Evolutionary conservation across 163 green algal species (phyloP).

Genomic region (Botryococcus braunii): DNA sequence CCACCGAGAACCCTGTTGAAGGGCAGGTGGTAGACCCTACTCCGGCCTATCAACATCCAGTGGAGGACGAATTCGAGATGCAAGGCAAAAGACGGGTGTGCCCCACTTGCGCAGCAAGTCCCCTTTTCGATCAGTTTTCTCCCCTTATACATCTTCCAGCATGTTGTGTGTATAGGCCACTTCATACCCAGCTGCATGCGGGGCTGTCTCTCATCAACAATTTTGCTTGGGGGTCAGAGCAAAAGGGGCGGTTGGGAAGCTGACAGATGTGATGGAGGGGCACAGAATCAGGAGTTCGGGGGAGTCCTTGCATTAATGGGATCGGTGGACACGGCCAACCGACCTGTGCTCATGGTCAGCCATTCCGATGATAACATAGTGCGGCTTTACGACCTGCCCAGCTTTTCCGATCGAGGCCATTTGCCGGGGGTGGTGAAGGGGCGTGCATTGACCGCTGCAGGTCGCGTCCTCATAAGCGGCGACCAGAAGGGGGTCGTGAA

Average conservation of each 20-base stretch:
- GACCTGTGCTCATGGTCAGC: conserved; percentile 35
- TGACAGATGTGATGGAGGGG: not conserved
- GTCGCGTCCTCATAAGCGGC: conserved; percentile 24
- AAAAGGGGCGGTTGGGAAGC: no score
- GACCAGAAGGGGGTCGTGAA: conserved; percentile 39
- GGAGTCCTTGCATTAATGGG: conserved; percentile 39
- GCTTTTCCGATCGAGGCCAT: conserved; percentile 35
- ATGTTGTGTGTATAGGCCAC: no score
- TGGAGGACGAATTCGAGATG: not conserved
- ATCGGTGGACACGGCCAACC: conserved; percentile 22
- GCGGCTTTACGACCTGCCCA: conserved; percentile 42
- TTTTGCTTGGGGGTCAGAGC: no score
- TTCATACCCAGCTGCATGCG: no score
- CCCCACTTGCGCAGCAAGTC: no score
- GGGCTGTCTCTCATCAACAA: no score
- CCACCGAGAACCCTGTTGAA: conserved; percentile 9
- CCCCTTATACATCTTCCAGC: no score
- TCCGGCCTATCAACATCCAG: conserved; percentile 28
- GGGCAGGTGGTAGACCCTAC: conserved; percentile 28
- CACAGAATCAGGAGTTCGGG: conserved; percentile 13
- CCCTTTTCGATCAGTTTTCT: no score
- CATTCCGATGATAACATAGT: conserved; percentile 36
- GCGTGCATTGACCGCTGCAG: conserved; percentile 24
- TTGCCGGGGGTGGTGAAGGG: conserved; percentile 25
- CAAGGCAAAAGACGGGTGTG: not conserved